Evolutionary conservation across 441 rosid genomes (phyloP).

Genomic region (Adansonia rubrostipa): DNA sequence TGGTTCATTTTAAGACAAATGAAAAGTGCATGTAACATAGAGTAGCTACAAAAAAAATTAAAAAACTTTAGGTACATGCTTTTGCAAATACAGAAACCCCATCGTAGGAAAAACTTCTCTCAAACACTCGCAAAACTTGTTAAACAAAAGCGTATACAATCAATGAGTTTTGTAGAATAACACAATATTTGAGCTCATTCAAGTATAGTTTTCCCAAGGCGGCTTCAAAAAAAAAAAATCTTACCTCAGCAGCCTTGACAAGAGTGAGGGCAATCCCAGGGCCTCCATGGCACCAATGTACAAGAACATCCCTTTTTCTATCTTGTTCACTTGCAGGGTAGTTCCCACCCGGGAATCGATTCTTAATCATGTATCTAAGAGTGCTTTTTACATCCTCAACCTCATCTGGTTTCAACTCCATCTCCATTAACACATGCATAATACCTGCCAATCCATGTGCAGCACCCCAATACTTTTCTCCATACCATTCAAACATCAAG

Average conservation of each 20-base stretch:
- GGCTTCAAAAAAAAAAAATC: background rate
- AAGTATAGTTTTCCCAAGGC: background rate
- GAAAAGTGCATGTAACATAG: too few relatives aligned
- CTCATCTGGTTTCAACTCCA: conserved; percentile 60
- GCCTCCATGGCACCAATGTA: conserved; percentile 79
- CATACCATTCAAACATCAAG: conserved; percentile 67
- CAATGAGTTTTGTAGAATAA: background rate
- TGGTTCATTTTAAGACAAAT: too few relatives aligned
- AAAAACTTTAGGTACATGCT: conserved; percentile 2
- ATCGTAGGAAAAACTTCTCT: background rate
- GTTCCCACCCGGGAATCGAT: conserved; percentile 57
- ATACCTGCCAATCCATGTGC: conserved; percentile 78
- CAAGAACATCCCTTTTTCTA: conserved; percentile 49
- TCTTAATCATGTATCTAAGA: conserved; percentile 52
- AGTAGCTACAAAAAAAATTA: background rate
- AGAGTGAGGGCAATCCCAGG: conserved; percentile 63
- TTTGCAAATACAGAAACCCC: conserved; percentile 3
- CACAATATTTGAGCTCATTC: background rate
- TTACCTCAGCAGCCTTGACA: conserved; percentile 62
- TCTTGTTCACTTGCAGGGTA: conserved; percentile 62
- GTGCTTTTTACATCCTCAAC: conserved; percentile 57
- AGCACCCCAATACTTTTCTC: conserved; percentile 69
- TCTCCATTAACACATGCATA: conserved; percentile 63
- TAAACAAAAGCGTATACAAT: background rate
- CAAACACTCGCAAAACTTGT: background rate